Base-by-base conservation (phyloP, 768 basidiomycete species). In the Leccinum rimulosum region DNA sequence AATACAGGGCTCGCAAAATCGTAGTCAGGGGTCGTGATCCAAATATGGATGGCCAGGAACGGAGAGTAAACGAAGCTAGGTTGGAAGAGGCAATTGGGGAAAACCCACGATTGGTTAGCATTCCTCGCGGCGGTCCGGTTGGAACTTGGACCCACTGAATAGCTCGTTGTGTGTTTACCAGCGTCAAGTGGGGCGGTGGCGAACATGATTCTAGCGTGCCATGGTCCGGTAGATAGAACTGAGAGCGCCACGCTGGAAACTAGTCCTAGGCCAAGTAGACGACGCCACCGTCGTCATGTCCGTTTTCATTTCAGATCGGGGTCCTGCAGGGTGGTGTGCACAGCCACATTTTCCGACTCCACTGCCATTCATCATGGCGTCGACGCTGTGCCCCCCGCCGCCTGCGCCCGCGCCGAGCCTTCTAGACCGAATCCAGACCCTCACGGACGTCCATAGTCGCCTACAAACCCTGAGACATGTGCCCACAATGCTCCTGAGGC, bases 401-500 rank as follows among this genome's bases (percentile, higher is more conserved):
- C 48, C 54, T 22, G 52, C 40, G 0, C 50, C 55, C 14, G 38
- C 53, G 30, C 64, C 67, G 33, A 76, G 61, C 22, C 73, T 82
- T 45, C 73, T 79, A 60, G 73, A 69, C 5, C 79, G 79, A 63
- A 78, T 85, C 25, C 74, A 81, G 56, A 69, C 76, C 1, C 73
- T 85, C 15, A 75, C 77, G 9, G 79, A 82, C 35, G 66, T 84
- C 19, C 77, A 80, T 48, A 73, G 61, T 51, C 76, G 79, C 6
- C 59, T 86, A 9, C 77, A 80, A 33, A 58, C 73, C 0, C 61
- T 84, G 7, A 79, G 84, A 11, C 76, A 78, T 50, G 73, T 81
- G 10, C 83, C 84, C 4, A 66, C 76, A 1, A 58, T 71, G 28
- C 75, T 85, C 2, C 74, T 84, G 33, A 75, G 74, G 52, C 72